These are phyloP conservation scores for Kuraishia piskuri DNA, from an alignment of 805 yeast genomes.

Conservation along the genomic window DNA sequence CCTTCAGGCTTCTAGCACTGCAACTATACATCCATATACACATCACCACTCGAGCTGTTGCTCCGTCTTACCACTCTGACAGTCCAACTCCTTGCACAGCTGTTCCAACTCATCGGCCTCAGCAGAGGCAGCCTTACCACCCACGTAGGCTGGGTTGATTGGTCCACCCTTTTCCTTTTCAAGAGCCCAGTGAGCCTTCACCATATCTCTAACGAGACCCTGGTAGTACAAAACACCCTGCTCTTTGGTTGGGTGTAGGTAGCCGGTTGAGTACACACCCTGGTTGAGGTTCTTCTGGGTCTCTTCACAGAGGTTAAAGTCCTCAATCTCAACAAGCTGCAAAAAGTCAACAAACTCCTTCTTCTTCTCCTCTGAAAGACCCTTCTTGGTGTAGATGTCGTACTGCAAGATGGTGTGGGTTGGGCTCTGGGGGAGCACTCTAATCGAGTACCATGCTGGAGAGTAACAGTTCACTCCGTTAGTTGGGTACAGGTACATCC, in stretches of 20 bases:
- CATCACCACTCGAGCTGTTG: conserved; percentile 21
- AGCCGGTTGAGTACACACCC: conserved; percentile 52
- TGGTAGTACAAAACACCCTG: conserved; percentile 52
- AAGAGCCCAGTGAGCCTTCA: conserved; percentile 38
- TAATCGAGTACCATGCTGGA: conserved; percentile 58
- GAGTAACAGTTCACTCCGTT: conserved; percentile 58
- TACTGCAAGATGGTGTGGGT: conserved; percentile 49
- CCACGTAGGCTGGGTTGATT: conserved; percentile 44
- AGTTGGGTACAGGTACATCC: conserved; percentile 54
- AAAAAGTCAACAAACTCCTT: conserved; percentile 57
- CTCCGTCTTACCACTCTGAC: conserved; percentile 34
- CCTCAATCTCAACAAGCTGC: conserved; percentile 55
- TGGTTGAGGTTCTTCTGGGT: conserved; percentile 56
- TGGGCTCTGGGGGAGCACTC: conserved; percentile 48
- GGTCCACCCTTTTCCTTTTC: conserved; percentile 37
- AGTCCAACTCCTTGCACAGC: conserved; percentile 41
- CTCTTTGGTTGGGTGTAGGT: conserved; percentile 50
- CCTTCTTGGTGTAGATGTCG: conserved; percentile 55
- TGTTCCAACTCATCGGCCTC: conserved; percentile 42
- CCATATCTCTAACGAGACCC: conserved; percentile 46
- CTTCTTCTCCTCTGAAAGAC: conserved; percentile 40
- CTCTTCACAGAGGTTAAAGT: conserved; percentile 47
- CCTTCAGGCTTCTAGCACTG: too few relatives aligned
- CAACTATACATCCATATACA: background rate
- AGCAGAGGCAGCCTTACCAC: conserved; percentile 27